These are phyloP conservation scores for Neurospora pannonica DNA, from an alignment of 495 filamentous ascomycete species.

Conservation along the genomic window DNA sequence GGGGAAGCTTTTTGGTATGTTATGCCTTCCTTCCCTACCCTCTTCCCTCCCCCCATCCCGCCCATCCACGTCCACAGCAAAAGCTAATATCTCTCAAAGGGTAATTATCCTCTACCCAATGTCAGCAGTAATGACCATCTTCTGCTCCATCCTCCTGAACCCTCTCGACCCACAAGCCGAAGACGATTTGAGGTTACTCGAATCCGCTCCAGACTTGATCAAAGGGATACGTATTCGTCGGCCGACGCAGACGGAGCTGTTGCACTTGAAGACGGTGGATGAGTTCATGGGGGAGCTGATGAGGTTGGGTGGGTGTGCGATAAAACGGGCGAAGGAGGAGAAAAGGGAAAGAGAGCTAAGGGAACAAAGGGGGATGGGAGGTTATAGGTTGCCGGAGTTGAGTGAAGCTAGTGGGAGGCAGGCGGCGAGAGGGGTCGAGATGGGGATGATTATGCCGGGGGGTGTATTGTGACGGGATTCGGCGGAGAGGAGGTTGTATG, in stretches of 20 bases:
- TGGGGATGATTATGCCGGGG: neutral
- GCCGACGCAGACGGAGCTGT: conserved; percentile 32
- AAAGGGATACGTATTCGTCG: conserved; percentile 32
- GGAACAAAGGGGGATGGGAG: neutral
- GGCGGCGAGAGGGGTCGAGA: neutral
- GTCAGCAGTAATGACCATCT: conserved; percentile 40
- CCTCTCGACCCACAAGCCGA: conserved; percentile 36
- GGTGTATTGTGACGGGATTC: neutral
- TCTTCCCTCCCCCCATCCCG: neutral
- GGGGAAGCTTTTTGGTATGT: conserved; percentile 39
- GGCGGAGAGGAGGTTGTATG: too few species aligned
- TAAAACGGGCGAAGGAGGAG: conserved; percentile 6
- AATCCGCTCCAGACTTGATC: conserved; percentile 33
- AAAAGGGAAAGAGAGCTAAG: neutral
- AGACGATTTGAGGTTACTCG: conserved; percentile 34
- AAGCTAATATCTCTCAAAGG: conserved; percentile 11
- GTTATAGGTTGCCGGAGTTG: neutral
- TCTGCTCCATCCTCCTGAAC: conserved; percentile 42
- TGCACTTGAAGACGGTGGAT: conserved; percentile 36
- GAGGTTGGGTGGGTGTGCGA: conserved; percentile 17
- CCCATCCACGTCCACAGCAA: too few species aligned
- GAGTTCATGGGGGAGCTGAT: conserved; percentile 40
- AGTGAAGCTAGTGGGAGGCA: neutral
- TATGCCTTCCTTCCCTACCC: too few species aligned
- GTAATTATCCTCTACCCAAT: conserved; percentile 44